phyloP scores from a whole-genome alignment of 75 land plant genomes.

The Selaginella tamariscina region DNA sequence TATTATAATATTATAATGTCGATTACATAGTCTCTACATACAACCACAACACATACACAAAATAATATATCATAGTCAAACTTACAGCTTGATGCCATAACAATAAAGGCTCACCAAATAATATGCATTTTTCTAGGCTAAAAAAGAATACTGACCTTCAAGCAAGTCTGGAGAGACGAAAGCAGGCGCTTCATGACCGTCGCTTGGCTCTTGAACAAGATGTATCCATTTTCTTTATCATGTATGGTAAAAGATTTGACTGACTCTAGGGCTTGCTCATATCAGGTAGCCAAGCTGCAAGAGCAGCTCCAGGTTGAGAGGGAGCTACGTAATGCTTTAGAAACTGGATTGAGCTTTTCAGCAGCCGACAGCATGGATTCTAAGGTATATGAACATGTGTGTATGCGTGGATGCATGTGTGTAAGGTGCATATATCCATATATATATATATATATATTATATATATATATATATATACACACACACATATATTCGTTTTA shows the following conservation, averaged over 20 bases:
- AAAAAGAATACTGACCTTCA: constrained; percentile 91
- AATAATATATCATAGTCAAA: no score
- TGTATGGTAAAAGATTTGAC: not conserved
- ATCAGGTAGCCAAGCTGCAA: constrained; percentile 81
- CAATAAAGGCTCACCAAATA: no score
- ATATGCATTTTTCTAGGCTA: constrained; percentile 40
- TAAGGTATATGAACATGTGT: no score
- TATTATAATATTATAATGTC: no score
- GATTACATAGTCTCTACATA: no score
- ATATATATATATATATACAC: no score
- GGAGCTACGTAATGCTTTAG: constrained; percentile 90
- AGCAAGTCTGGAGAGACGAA: constrained; percentile 96
- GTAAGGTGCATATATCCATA: no score
- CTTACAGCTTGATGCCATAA: no score
- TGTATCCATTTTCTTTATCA: constrained; percentile 30
- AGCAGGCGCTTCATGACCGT: constrained; percentile 96
- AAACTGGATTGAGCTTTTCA: constrained; percentile 92
- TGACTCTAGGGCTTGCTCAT: not conserved
- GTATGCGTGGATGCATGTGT: no score
- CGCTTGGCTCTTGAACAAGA: constrained; percentile 98
- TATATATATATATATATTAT: no score
- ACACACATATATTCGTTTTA: no score
- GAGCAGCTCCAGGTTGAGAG: constrained; percentile 92
- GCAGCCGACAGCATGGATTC: constrained; percentile 81
- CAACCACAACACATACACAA: no score